Conservation (phyloP, 768 basidiomycete species). For the Gelatoporia subvermispora region DNA sequence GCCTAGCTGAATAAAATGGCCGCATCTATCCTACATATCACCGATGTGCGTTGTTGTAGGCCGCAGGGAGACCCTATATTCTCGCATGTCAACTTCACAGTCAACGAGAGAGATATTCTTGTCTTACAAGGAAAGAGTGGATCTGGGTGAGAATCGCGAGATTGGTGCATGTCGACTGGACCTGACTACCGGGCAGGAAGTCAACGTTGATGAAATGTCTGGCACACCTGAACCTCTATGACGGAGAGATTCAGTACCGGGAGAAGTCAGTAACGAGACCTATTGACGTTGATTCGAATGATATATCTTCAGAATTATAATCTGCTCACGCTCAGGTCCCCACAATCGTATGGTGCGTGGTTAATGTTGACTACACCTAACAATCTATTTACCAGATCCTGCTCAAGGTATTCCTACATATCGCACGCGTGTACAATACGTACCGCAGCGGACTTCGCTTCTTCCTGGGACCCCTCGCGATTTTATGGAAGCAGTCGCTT, state of each 20-base stretch:
- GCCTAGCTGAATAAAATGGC: too few relatives aligned
- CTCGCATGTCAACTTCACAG: constrained; percentile 51
- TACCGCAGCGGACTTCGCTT: constrained; percentile 86
- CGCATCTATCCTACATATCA: constrained; percentile 43
- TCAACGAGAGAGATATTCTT: constrained; percentile 72
- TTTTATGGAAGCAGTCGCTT: constrained; percentile 55
- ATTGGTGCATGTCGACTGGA: not conserved
- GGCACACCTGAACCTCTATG: constrained; percentile 70
- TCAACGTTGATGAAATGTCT: constrained; percentile 82
- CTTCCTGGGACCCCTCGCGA: constrained; percentile 76
- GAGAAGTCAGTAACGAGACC: constrained; percentile 49
- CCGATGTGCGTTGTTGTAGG: constrained; percentile 44
- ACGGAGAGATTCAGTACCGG: constrained; percentile 57
- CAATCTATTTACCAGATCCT: not conserved
- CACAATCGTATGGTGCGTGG: constrained; percentile 42
- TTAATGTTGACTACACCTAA: not conserved
- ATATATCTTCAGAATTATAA: not conserved
- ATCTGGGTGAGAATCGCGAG: constrained; percentile 44
- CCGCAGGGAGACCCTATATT: constrained; percentile 50
- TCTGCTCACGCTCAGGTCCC: constrained; percentile 32
- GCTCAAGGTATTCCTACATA: constrained; percentile 65
- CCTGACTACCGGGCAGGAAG: constrained; percentile 46
- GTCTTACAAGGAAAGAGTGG: constrained; percentile 80
- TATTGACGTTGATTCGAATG: not conserved
- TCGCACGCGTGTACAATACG: constrained; percentile 77